These are phyloP conservation scores for Gossypium thurberi DNA, from an alignment of 345 rosid genomes.

Conservation along the genomic window DNA sequence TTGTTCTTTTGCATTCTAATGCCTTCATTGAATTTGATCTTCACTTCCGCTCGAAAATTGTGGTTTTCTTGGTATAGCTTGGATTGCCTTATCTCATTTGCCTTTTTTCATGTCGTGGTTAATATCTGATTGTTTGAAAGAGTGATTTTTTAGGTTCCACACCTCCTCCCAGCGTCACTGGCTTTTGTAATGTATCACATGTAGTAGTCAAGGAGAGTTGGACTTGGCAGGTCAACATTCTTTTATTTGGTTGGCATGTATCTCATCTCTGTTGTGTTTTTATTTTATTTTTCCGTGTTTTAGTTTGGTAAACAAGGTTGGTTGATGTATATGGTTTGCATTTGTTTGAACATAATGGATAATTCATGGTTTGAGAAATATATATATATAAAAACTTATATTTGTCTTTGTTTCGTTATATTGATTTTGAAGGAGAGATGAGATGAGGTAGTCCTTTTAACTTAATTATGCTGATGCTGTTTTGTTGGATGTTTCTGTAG, in stretches of 20 bases:
- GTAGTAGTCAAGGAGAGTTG: slow-evolving; percentile 26
- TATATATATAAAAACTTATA: not conserved
- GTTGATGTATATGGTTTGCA: slow-evolving; percentile 27
- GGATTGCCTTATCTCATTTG: slow-evolving; percentile 21
- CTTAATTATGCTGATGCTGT: not conserved
- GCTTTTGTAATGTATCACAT: slow-evolving; percentile 29
- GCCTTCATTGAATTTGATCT: slow-evolving; percentile 8
- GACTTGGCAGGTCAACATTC: slow-evolving; percentile 25
- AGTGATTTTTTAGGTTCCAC: slow-evolving; percentile 19
- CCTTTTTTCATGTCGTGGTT: slow-evolving; percentile 14
- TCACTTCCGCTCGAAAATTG: slow-evolving; percentile 6
- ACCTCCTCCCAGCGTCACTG: slow-evolving; percentile 11
- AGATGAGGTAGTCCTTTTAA: not conserved
- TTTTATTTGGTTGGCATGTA: slow-evolving; percentile 28
- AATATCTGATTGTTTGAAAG: slow-evolving; percentile 21
- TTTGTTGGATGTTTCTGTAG: not conserved
- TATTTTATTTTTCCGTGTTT: not conserved
- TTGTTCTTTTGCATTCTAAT: slow-evolving; percentile 14
- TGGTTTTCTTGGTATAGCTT: slow-evolving; percentile 14
- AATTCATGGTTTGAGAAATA: slow-evolving; percentile 14
- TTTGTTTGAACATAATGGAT: slow-evolving; percentile 21
- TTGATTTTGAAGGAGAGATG: not conserved
- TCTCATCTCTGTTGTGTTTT: slow-evolving; percentile 22
- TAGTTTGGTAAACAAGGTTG: slow-evolving; percentile 15
- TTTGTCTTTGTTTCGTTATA: not conserved